These are phyloP conservation scores for Sclerotiophoma versabilis DNA, from an alignment of 2,329 filamentous ascomycete genomes.

Conservation along the genomic window DNA sequence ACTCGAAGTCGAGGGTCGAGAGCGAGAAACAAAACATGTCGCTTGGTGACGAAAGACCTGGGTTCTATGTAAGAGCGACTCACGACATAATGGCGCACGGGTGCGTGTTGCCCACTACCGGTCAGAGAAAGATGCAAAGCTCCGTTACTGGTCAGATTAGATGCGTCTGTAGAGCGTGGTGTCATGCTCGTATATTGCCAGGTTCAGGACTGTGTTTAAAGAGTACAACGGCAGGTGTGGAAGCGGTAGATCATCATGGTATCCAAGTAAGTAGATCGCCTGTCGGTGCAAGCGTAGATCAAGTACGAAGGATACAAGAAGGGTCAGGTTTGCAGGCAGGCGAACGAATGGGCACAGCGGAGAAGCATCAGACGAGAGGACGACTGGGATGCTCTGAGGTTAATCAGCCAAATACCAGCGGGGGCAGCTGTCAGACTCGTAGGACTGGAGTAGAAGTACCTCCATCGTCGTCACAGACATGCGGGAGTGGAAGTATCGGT, in stretches of 20 bases:
- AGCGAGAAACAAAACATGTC: slow-evolving; percentile 2
- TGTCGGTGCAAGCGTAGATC: slow-evolving; percentile 47
- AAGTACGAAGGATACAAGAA: slow-evolving; percentile 50
- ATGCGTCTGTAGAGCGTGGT: slow-evolving; percentile 36
- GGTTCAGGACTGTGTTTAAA: slow-evolving; percentile 40
- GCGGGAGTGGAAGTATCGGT: slow-evolving; percentile 33
- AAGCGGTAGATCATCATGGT: slow-evolving; percentile 50
- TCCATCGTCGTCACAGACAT: slow-evolving; percentile 10
- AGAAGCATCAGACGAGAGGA: slow-evolving; percentile 41
- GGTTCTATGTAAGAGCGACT: slow-evolving; percentile 35
- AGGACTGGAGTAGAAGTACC: slow-evolving; percentile 38
- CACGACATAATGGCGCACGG: slow-evolving; percentile 47
- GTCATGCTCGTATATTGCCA: slow-evolving; percentile 45
- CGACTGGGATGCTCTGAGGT: slow-evolving; percentile 40
- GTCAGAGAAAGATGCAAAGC: slow-evolving; percentile 32
- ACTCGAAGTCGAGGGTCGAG: slow-evolving; percentile 8
- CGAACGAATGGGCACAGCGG: slow-evolving; percentile 44
- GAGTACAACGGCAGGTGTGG: slow-evolving; percentile 38
- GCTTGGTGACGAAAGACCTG: slow-evolving; percentile 15
- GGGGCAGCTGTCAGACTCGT: slow-evolving; percentile 30
- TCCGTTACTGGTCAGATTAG: slow-evolving; percentile 40
- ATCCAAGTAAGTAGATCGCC: slow-evolving; percentile 46
- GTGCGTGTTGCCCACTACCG: slow-evolving; percentile 29
- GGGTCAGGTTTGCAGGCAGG: slow-evolving; percentile 43
- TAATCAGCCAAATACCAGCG: slow-evolving; percentile 42